Conservation (phyloP, 2,329 filamentous ascomycete genomes). For the Cladophialophora carrionii region DNA sequence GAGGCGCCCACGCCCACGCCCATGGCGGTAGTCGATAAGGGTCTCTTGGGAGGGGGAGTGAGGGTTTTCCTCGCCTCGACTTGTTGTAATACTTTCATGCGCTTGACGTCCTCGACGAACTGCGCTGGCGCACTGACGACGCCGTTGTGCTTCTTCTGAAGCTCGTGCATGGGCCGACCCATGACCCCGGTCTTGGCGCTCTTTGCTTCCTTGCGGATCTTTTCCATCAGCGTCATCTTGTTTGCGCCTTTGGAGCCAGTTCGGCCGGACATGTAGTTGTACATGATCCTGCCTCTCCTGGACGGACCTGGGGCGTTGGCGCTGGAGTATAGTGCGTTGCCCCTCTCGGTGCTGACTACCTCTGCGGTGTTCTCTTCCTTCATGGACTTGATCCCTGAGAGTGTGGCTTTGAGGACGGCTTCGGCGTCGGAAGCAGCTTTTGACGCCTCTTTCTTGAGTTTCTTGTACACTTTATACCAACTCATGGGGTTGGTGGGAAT, state of each 20-base stretch:
- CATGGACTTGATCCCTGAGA: constrained; percentile 62
- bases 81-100: constrained; percentile 17
- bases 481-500: constrained; percentile 67
- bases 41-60: constrained; percentile 13
- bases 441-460: constrained; percentile 65
- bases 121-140: constrained; percentile 47
- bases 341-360: constrained; percentile 57
- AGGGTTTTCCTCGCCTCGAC: constrained; percentile 7
- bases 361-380: constrained; percentile 62
- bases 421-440: constrained; percentile 62
- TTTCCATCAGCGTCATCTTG: constrained; percentile 52
- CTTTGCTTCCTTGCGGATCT: constrained; percentile 60
- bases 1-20: background rate
- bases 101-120: constrained; percentile 45
- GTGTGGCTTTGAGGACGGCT: constrained; percentile 59
- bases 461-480: constrained; percentile 78
- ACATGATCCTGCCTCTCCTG: constrained; percentile 17
- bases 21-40: background rate
- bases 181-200: constrained; percentile 52
- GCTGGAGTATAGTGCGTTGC: constrained; percentile 35
- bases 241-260: constrained; percentile 48
- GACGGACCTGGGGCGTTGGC: constrained; percentile 11
- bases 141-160: constrained; percentile 46
- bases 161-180: constrained; percentile 46
- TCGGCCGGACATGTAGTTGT: constrained; percentile 32